Conservation (phyloP, 495 filamentous ascomycete species). For the Cladorrhinum samala region DNA sequence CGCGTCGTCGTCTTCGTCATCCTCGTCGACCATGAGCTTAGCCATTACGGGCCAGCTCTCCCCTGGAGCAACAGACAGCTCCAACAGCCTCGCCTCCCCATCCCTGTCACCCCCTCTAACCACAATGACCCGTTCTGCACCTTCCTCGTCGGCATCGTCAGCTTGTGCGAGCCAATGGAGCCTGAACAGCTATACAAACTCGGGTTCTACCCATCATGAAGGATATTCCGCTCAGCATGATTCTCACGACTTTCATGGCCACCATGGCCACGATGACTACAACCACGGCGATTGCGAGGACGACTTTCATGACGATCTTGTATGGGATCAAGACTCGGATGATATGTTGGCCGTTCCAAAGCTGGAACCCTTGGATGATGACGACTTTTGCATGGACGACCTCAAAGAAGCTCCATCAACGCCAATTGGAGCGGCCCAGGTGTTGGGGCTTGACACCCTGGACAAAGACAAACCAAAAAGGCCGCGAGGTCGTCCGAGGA, state of each 20-base stretch:
- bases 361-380: constrained; percentile 42
- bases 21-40: constrained; percentile 21
- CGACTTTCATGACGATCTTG: constrained; percentile 24
- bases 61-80: constrained; percentile 26
- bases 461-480: constrained; percentile 52
- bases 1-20: constrained; percentile 25
- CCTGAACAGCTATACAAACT: constrained; percentile 22
- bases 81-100: constrained; percentile 21
- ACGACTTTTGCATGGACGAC: constrained; percentile 42
- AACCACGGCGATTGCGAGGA: not conserved
- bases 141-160: constrained; percentile 32
- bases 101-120: constrained; percentile 28
- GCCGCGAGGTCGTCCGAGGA: constrained; percentile 74
- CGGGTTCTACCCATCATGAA: constrained; percentile 3
- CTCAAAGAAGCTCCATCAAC: constrained; percentile 38
- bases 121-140: constrained; percentile 27
- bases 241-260: not conserved
- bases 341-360: constrained; percentile 36
- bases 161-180: constrained; percentile 30
- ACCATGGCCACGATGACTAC: not conserved
- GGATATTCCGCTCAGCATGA: not conserved
- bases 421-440: constrained; percentile 15
- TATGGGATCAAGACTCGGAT: constrained; percentile 35
- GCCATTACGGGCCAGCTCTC: constrained; percentile 42
- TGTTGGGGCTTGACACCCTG: constrained; percentile 1